Percentiles rank a stretch among this genome's conserved stretches.
phyloP scores from a whole-genome alignment of 495 filamentous ascomycete species.

The Xylaria longipes region DNA sequence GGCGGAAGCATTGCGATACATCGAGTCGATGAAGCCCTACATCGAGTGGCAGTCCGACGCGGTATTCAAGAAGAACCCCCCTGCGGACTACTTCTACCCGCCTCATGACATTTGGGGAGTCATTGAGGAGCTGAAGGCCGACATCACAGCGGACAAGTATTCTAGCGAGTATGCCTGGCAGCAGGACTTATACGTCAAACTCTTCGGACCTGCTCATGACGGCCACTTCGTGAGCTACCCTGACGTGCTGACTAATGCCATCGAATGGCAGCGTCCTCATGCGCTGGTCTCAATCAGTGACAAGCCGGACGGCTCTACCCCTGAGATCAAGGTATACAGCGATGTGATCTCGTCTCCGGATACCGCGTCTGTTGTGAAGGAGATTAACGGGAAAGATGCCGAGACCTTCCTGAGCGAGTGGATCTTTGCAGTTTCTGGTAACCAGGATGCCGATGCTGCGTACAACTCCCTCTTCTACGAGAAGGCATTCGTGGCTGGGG shows the following conservation, averaged over 20 bases:
- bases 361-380: slow-evolving; percentile 36
- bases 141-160: slow-evolving; percentile 48
- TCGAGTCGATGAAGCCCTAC: slow-evolving; percentile 50
- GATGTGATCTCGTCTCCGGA: slow-evolving; percentile 37
- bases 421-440: slow-evolving; percentile 39
- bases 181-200: slow-evolving; percentile 42
- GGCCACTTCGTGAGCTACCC: slow-evolving; percentile 53
- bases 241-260: slow-evolving; percentile 46
- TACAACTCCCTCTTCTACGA: slow-evolving; percentile 56
- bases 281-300: slow-evolving; percentile 49
- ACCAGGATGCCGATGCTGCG: slow-evolving; percentile 55
- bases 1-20: slow-evolving; percentile 45
- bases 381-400: slow-evolving; percentile 49
- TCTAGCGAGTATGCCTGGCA: slow-evolving; percentile 51
- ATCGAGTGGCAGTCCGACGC: slow-evolving; percentile 54
- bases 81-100: slow-evolving; percentile 51
- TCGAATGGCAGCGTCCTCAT: slow-evolving; percentile 43
- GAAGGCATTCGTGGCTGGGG: slow-evolving; percentile 35
- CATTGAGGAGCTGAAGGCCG: slow-evolving; percentile 43
- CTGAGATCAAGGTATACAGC: slow-evolving; percentile 47
- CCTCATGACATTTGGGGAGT: slow-evolving; percentile 52
- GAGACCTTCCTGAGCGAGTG: slow-evolving; percentile 41
- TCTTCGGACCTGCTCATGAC: slow-evolving; percentile 51
- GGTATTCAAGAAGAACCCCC: slow-evolving; percentile 50
- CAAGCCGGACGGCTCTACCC: slow-evolving; percentile 42